A percentile compares a stretch with the other conserved stretches of the same genome.
Conservation (phyloP, 2,329 filamentous ascomycete species). For the Chaetomium sp. region DNA sequence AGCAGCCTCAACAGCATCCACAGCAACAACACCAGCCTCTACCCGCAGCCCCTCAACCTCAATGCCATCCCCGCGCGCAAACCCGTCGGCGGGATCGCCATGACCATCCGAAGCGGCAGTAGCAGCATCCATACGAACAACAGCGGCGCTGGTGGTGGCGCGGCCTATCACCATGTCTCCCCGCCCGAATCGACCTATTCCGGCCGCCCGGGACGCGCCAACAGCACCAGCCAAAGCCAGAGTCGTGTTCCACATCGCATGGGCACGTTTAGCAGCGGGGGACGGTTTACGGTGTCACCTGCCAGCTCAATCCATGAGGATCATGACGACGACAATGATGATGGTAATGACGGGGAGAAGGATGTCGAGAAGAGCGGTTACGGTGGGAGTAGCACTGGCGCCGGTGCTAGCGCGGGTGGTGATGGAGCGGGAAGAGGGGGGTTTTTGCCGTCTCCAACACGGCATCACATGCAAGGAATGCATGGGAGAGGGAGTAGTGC, state of each 20-base stretch:
- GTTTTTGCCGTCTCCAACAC: constrained; percentile 7
- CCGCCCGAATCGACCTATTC: background rate
- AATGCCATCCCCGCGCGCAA: background rate
- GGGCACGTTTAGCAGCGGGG: constrained; percentile 15
- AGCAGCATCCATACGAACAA: no score
- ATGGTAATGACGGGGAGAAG: background rate
- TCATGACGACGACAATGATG: constrained; percentile 6
- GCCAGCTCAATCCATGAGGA: constrained; percentile 20
- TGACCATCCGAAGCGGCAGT: background rate
- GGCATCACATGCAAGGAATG: background rate
- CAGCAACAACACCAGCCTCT: background rate
- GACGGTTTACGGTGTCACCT: constrained; percentile 17
- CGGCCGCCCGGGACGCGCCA: constrained; percentile 1
- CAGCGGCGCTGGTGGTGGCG: no score
- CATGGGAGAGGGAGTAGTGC: background rate
- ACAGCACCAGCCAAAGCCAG: background rate
- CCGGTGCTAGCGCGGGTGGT: no score
- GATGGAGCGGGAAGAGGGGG: background rate
- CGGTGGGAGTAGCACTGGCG: no score
- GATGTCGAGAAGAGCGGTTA: no score
- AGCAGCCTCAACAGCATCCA: background rate
- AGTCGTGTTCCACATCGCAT: constrained; percentile 8
- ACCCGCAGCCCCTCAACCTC: background rate
- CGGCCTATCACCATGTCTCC: background rate
- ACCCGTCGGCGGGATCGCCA: background rate